Evolutionary conservation across 1,284 basidiomycete species (phyloP), one percentile per base, ranked within the genome.

Genomic region (Fomitopsis palustris): DNA sequence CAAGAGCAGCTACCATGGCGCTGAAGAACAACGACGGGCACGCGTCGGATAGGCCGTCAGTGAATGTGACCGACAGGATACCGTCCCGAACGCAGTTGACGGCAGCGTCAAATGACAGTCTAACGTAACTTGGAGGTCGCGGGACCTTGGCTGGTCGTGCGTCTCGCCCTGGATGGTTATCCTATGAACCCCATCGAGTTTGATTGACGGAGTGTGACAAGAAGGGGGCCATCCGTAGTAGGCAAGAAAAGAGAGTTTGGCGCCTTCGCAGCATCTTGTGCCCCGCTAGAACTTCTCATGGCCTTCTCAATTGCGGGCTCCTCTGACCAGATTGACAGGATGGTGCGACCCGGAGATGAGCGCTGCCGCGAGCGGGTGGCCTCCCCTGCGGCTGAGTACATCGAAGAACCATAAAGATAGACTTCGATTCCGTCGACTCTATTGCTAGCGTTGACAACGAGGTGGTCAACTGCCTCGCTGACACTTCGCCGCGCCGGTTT

Each of bases 201-300:
- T 56, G 59, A 60, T 60, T 51, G 59, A 60, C 56, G 51, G 53
- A 12, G 31, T 33, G 31, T 33, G 31, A 33, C 31, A 33, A 33
- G 35, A 41, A 41, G 55, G 43, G 51, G 55, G 9, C 12, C 29
- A 35, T 27, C 55, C 54, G 31, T 19, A 56, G 19, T 21, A 60
- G 59, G 55, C 54, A 60, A 39, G 55, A 27, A 60, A 56, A 57
- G 33, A 56, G 49, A 49, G 59, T 60, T 60, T 51, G n/a, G 21
- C 39, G 57, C 57, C 35, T 59, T 38, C 43, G 57, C 41, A 35
- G 53, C 39, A 45, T 59, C 35, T 37, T 53, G 9, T 43, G 55
- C 10, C 21, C 25, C 49, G 41, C 49, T 56, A 60, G 47, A 53
- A 51, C 49, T 29, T 42, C 21, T 19, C 49, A 56, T 39, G 55